A percentile compares a stretch with the other conserved stretches of the same genome.
phyloP scores from a whole-genome alignment of 2,329 filamentous ascomycete genomes.

The Trichoderma afroharzianum region DNA sequence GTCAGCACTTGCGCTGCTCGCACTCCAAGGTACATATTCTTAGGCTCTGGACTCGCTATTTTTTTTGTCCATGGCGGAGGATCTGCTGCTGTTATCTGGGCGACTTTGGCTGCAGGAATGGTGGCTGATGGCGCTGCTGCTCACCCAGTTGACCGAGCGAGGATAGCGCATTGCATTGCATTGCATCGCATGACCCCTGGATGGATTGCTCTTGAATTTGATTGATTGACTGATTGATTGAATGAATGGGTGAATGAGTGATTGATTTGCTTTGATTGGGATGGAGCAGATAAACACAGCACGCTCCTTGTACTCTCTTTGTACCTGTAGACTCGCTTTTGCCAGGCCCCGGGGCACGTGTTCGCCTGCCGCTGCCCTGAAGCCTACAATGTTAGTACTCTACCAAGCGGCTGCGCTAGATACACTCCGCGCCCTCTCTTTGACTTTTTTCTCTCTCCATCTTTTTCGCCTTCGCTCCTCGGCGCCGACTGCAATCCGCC shows the following conservation, averaged over 20 bases:
- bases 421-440: not conserved
- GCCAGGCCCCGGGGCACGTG: not conserved
- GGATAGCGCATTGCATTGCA: not conserved
- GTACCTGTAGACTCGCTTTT: not conserved
- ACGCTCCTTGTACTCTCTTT: not conserved
- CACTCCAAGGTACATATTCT: not conserved
- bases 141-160: not conserved
- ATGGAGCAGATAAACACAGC: not conserved
- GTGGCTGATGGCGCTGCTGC: not conserved
- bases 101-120: slow-evolving; percentile 4
- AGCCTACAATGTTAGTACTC: not conserved
- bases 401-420: slow-evolving; percentile 9
- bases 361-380: not conserved
- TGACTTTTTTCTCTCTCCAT: not conserved
- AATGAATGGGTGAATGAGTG: not conserved
- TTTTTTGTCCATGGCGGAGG: not conserved
- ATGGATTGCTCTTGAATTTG: not conserved
- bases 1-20: not conserved
- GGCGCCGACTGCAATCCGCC: not conserved
- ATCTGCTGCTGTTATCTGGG: not conserved
- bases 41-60: not conserved
- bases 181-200: not conserved
- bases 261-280: not conserved
- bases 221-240: not conserved
- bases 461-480: not conserved